Evolutionary conservation across 306 rosid species (phyloP), one percentile per base, ranked within the genome.

Genomic region (Trifolium pratense): DNA sequence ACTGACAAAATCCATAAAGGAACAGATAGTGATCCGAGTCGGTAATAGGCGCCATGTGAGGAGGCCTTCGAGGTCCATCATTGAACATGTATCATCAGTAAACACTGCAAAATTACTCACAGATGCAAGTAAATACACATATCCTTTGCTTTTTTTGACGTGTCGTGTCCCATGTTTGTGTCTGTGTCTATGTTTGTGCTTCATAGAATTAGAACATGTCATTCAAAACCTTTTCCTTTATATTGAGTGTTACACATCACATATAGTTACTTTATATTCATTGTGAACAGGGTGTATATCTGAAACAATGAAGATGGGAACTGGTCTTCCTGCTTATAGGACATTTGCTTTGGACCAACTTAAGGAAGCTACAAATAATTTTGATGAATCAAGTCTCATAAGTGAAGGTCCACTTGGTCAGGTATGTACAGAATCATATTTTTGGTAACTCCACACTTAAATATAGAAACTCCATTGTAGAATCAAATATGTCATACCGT

Each of bases 271-370:
- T 18, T 39, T 39, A 51, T 56, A 31, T 43, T 70, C 42, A 48
- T 71, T 40, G 23, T 39, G 42, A 26, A 75, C 90, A 94, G 99
- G 92, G 71, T 86, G 80, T 80, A 94, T 94, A 73, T 91, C 99
- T 4, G 85, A 87, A 70, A 94, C 97, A 66, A 94, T 86, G 99
- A 94, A 89, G 86, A 79, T 91, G 86, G 99, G 98, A 57, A 75
- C 96, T 45, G 74, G 90, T 61, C 83, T 91, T 86, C 91, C 96
- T 78, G 82, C 97, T 73, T 91, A 94, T 74, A 86, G 92, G 87
- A 91, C 91, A 15, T 94, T 89, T 70, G 66, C 91, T 60, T 80
- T 94, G 85, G 99, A 89, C 25, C 97, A 94, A 73, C 92, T 94
- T 15, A 86, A 78, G 81, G 99, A 94, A 79, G 95, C 97, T 61